phyloP scores from a whole-genome alignment of 371 early-diverging fungal genomes.

The Phascolomyces articulosus region DNA sequence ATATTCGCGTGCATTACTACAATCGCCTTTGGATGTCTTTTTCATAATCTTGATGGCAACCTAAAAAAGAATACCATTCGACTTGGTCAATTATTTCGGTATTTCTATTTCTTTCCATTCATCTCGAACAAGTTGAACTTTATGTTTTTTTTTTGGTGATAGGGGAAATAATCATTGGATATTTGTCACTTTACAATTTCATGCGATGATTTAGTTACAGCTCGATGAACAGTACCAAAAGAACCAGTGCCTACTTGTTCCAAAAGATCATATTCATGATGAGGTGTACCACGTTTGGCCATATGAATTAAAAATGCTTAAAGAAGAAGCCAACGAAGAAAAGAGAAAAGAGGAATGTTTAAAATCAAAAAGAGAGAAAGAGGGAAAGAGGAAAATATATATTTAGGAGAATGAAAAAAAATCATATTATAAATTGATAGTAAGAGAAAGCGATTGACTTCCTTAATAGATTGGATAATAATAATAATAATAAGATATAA shows the following conservation, averaged over 20 bases:
- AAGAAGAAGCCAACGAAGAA: neutral
- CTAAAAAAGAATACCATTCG: too few relatives aligned
- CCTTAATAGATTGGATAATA: neutral
- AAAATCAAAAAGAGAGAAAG: neutral
- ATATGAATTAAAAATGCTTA: slow-evolving; percentile 5
- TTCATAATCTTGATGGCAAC: slow-evolving; percentile 97
- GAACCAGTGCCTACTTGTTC: slow-evolving; percentile 90
- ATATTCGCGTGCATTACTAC: slow-evolving; percentile 71
- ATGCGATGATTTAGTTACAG: slow-evolving; percentile 65
- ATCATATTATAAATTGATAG: too few relatives aligned
- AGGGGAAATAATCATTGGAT: too few relatives aligned
- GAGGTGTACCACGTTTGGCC: slow-evolving; percentile 24
- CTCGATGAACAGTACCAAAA: slow-evolving; percentile 88
- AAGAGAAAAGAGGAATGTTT: neutral
- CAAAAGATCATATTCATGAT: slow-evolving; percentile 69
- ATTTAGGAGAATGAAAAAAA: slow-evolving; percentile 6
- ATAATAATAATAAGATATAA: too few relatives aligned
- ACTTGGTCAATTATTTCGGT: neutral
- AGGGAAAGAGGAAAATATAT: neutral
- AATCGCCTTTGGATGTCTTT: slow-evolving; percentile 71
- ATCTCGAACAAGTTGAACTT: neutral
- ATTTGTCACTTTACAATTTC: slow-evolving; percentile 64
- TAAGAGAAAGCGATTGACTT: neutral
- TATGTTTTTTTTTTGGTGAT: neutral
- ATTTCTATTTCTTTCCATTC: too few relatives aligned